Percentiles rank a stretch among this genome's conserved stretches.
phyloP scores from a whole-genome alignment of 2,329 filamentous ascomycete species.

The Penicillium sp. region DNA sequence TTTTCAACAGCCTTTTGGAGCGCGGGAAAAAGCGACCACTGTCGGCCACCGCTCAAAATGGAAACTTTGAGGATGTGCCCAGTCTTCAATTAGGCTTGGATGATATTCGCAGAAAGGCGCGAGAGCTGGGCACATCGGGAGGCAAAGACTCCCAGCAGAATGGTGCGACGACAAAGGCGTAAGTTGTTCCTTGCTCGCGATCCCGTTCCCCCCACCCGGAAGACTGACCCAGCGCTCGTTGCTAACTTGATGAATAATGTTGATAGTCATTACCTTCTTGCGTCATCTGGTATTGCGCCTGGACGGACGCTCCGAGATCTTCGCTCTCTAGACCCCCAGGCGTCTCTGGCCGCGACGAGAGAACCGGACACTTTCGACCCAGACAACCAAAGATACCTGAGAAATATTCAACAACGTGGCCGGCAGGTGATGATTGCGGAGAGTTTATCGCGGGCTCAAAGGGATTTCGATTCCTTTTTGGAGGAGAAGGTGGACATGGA shows the following conservation, averaged over 20 bases:
- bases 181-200: constrained; percentile 28
- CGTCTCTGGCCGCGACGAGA: constrained; percentile 45
- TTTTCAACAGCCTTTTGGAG: constrained; percentile 65
- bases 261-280: constrained; percentile 80
- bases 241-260: background rate
- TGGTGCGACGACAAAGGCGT: constrained; percentile 54
- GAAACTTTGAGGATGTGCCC: constrained; percentile 72
- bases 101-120: constrained; percentile 76
- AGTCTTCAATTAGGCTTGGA: constrained; percentile 87
- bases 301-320: constrained; percentile 83
- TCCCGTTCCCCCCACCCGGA: background rate
- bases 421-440: constrained; percentile 89
- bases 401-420: constrained; percentile 84
- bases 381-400: constrained; percentile 69
- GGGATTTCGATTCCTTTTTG: constrained; percentile 89
- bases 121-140: constrained; percentile 70
- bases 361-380: constrained; percentile 50
- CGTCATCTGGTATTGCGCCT: constrained; percentile 89
- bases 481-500: constrained; percentile 94
- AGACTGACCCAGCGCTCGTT: background rate
- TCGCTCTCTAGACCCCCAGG: constrained; percentile 72
- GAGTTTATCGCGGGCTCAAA: constrained; percentile 81
- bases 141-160: constrained; percentile 46
- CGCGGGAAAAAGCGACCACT: constrained; percentile 67
- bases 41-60: constrained; percentile 58